phyloP scores from a whole-genome alignment of 495 filamentous ascomycete species.

The Daldinia decipiens region DNA sequence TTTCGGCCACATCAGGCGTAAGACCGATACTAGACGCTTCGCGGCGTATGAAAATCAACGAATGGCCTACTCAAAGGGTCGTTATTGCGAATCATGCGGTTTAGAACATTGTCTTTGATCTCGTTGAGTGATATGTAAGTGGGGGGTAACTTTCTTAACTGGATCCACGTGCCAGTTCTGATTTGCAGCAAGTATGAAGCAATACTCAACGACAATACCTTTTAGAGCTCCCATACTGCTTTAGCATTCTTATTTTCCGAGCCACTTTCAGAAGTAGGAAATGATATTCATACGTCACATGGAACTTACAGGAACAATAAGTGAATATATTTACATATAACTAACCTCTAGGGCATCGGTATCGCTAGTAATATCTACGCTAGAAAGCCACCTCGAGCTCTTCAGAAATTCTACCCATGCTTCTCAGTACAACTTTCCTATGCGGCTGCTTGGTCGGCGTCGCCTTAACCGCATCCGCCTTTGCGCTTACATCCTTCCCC shows the following conservation, averaged over 20 bases:
- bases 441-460: background rate
- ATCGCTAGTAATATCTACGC: background rate
- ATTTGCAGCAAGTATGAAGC: background rate
- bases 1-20: slow-evolving; percentile 18
- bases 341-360: slow-evolving; percentile 29
- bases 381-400: background rate
- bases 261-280: background rate
- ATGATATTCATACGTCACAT: background rate
- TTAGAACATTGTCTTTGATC: background rate
- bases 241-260: background rate
- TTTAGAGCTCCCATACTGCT: background rate
- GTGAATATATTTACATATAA: background rate
- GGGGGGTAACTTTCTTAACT: background rate
- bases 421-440: background rate
- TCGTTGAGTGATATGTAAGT: background rate
- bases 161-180: background rate
- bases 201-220: background rate
- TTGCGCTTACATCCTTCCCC: background rate
- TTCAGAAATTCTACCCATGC: background rate
- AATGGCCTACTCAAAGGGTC: background rate
- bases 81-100: slow-evolving; percentile 6
- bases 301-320: background rate
- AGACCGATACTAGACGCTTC: slow-evolving; percentile 22
- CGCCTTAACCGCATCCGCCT: no score
- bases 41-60: slow-evolving; percentile 13